Conservation (phyloP, 495 filamentous ascomycete genomes). For the Aspergillus indologenus region DNA sequence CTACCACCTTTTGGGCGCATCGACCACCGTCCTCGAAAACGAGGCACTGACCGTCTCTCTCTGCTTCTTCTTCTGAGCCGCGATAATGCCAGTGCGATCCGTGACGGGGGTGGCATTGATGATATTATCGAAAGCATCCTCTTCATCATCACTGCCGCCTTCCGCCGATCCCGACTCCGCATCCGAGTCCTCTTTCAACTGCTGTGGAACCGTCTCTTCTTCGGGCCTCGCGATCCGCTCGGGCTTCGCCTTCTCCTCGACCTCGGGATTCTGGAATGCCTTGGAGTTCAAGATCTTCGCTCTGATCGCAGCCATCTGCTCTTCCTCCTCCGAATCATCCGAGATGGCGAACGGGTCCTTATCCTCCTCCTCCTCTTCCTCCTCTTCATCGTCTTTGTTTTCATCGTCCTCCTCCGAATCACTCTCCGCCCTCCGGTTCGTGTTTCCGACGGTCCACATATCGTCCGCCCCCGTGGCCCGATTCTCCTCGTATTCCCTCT, state of each 20-base stretch:
- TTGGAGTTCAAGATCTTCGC: constrained; percentile 81
- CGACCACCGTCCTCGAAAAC: constrained; percentile 60
- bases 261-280: constrained; percentile 66
- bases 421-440: constrained; percentile 54
- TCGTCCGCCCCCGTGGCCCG: constrained; percentile 62
- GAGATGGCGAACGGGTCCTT: constrained; percentile 71
- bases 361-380: constrained; percentile 44
- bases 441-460: constrained; percentile 82
- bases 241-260: constrained; percentile 48
- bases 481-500: constrained; percentile 81
- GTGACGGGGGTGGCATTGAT: constrained; percentile 85
- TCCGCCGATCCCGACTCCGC: constrained; percentile 68
- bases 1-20: constrained; percentile 59
- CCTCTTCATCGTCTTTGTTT: constrained; percentile 51
- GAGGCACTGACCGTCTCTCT: constrained; percentile 51
- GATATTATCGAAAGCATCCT: constrained; percentile 79
- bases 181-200: constrained; percentile 59
- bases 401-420: constrained; percentile 48
- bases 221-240: constrained; percentile 55
- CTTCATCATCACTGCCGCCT: constrained; percentile 47
- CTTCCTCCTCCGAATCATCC: constrained; percentile 74
- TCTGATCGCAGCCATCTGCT: constrained; percentile 89
- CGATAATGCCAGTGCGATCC: constrained; percentile 72
- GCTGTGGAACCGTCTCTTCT: constrained; percentile 9
- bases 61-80: constrained; percentile 47